Base-by-base conservation (phyloP, 192 early-diverging fungal species). In the Linnemannia elongata region DNA sequence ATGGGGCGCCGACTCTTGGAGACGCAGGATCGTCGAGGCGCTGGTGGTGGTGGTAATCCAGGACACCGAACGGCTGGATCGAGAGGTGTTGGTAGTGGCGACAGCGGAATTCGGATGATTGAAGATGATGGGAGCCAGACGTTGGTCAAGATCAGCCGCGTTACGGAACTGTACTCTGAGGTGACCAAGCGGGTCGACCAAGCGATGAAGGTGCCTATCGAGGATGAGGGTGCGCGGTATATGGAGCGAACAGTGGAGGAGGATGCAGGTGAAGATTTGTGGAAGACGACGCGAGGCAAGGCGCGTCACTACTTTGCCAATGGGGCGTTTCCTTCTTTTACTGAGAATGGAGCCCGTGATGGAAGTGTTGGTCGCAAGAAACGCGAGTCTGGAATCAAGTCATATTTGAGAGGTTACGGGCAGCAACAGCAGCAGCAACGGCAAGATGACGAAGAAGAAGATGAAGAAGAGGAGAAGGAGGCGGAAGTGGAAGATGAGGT, bases 41-140 rank as follows among this genome's bases (percentile, higher is more conserved):
- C 2, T 36, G 36, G 36, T 0, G 38, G 44, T 45, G 69, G 38
- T 66, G 60, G 60, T 33, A 10, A 66, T 15, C 60, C 13, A 13
- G 27, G 8, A 27, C 9, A 66, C 3, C n/a, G 42, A 0, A 47
- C 13, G 39, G 42, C 27, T 30, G 55, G 38, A 45, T 33, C 27
- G 24, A 49, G 72, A 17, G 12, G 10, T 18, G 41, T 38, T 41
- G 41, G 39, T 38, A 66, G 36, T 39, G 35, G 27, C 1, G 30
- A 5, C 39, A 69, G 20, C 15, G 39, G 57, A 41, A 54, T 54
- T 24, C 35, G 71, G 20, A 68, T 80, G 70, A 55, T 69, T 36
- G 85, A 81, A 33, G 85, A 87, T 18, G 85, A 87, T 57, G 85
- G 79, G 5, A 81, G 85, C 73, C 76, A 87, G 76, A 87, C 85